Conservation (phyloP, 495 filamentous ascomycete species). For the Podospora fimiseda region DNA sequence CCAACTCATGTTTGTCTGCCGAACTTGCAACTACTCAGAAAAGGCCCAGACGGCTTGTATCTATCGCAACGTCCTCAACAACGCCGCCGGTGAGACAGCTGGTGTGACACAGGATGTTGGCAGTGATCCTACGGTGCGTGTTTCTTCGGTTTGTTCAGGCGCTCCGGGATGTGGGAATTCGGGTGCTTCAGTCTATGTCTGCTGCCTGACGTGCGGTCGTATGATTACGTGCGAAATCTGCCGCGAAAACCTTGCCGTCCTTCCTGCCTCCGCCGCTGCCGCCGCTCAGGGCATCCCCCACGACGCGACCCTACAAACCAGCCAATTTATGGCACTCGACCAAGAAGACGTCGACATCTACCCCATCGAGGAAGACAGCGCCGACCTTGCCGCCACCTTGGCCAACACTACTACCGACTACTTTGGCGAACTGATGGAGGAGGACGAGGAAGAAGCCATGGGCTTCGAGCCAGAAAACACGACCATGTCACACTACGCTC, state of each 20-base stretch:
- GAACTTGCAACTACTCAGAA: slow-evolving; percentile 86
- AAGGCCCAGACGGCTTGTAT: slow-evolving; percentile 78
- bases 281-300: background rate
- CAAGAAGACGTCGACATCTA: slow-evolving; percentile 11
- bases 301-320: background rate
- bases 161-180: background rate
- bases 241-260: slow-evolving; percentile 9
- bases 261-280: background rate
- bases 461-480: background rate
- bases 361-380: slow-evolving; percentile 3
- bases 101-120: slow-evolving; percentile 95
- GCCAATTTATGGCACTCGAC: slow-evolving; percentile 2
- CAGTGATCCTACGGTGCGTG: slow-evolving; percentile 94
- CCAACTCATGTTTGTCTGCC: slow-evolving; percentile 59
- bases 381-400: slow-evolving; percentile 8
- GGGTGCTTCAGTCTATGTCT: slow-evolving; percentile 8
- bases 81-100: slow-evolving; percentile 85
- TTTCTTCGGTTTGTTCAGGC: slow-evolving; percentile 28
- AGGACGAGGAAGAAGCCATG: slow-evolving; percentile 13
- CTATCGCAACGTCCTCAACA: slow-evolving; percentile 85
- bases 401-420: slow-evolving; percentile 9
- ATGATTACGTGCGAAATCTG: slow-evolving; percentile 16
- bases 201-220: slow-evolving; percentile 16
- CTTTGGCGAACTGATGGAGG: slow-evolving; percentile 7
- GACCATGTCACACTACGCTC: background rate